These are phyloP conservation scores for Globisporangium canariense DNA, from an alignment of 352 stramenopile species.

Conservation along the genomic window DNA sequence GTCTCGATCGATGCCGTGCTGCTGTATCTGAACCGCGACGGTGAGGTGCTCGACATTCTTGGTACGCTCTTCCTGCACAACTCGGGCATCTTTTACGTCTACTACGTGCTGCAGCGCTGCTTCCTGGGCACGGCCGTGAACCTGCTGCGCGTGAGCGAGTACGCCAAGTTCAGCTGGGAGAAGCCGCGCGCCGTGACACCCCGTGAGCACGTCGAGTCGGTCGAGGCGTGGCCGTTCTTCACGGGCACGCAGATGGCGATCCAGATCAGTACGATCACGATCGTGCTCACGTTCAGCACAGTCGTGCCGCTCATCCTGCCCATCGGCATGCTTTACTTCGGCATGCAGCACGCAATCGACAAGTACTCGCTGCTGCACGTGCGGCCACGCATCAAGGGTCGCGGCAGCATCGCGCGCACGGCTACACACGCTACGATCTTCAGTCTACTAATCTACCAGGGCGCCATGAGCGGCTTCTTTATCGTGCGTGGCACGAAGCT, in stretches of 20 bases:
- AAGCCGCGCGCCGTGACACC: conserved; percentile 75
- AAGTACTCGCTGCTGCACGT: conserved; percentile 84
- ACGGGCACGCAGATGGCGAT: conserved; percentile 79
- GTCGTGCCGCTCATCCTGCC: conserved; percentile 83
- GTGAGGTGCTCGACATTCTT: conserved; percentile 75
- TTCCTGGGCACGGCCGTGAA: conserved; percentile 80
- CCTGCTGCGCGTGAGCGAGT: conserved; percentile 73
- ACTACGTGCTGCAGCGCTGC: conserved; percentile 81
- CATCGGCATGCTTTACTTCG: conserved; percentile 78
- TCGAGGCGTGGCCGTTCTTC: conserved; percentile 80
- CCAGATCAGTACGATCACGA: conserved; percentile 80
- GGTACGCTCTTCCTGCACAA: conserved; percentile 86
- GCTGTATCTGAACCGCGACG: conserved; percentile 71
- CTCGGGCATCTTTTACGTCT: conserved; percentile 87
- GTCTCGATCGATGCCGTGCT: conserved; percentile 84
- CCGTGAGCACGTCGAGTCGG: conserved; percentile 60
- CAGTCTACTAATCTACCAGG: conserved; percentile 77
- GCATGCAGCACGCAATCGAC: conserved; percentile 81
- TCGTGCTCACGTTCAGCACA: conserved; percentile 84
- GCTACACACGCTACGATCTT: conserved; percentile 78
- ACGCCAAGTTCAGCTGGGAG: conserved; percentile 76
- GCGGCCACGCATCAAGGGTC: conserved; percentile 79
- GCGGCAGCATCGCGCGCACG: conserved; percentile 77
- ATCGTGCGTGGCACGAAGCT: conserved; percentile 72
- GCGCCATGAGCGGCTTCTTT: conserved; percentile 83